These are phyloP conservation scores for Tetrapyrgos nigripes DNA, from an alignment of 1,284 basidiomycete species.

Conservation along the genomic window DNA sequence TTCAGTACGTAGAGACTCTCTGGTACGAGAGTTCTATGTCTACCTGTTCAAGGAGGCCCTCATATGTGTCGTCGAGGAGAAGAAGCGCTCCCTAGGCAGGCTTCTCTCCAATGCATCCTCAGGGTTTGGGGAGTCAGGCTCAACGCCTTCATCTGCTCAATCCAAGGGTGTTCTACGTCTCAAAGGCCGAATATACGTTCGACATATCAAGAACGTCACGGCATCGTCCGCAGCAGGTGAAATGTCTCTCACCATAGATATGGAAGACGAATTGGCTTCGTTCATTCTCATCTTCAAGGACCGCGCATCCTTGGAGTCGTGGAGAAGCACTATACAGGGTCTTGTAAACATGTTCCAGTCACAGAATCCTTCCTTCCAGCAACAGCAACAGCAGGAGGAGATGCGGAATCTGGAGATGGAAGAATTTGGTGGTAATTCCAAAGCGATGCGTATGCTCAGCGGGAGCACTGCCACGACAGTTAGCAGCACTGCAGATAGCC, in stretches of 20 bases:
- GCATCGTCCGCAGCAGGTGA: conserved; percentile 81
- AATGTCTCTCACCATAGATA: conserved; percentile 90
- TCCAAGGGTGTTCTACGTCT: conserved; percentile 85
- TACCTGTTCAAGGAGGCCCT: conserved; percentile 97
- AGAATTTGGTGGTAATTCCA: conserved; percentile 77
- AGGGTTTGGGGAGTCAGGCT: conserved; percentile 53
- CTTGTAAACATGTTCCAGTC: conserved; percentile 74
- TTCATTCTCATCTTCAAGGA: conserved; percentile 96
- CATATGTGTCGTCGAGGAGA: conserved; percentile 95
- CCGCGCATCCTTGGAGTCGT: conserved; percentile 85
- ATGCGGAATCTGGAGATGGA: conserved; percentile 63
- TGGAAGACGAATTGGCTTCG: conserved; percentile 95
- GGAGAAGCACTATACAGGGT: conserved; percentile 81
- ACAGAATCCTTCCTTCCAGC: conserved; percentile 39
- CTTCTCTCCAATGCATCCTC: conserved; percentile 65
- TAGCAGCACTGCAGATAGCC: conserved; percentile 68
- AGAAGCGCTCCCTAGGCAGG: conserved; percentile 79
- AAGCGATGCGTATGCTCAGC: conserved; percentile 79
- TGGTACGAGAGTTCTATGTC: conserved; percentile 91
- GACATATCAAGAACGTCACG: conserved; percentile 88
- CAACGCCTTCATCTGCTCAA: conserved; percentile 48
- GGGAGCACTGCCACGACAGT: conserved; percentile 73
- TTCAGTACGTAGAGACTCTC: conserved; percentile 84
- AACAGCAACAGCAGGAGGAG: conserved; percentile 35
- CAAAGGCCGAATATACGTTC: conserved; percentile 94